Evolutionary conservation across 257 asterid species (phyloP).

Genomic region (Lantana camara): DNA sequence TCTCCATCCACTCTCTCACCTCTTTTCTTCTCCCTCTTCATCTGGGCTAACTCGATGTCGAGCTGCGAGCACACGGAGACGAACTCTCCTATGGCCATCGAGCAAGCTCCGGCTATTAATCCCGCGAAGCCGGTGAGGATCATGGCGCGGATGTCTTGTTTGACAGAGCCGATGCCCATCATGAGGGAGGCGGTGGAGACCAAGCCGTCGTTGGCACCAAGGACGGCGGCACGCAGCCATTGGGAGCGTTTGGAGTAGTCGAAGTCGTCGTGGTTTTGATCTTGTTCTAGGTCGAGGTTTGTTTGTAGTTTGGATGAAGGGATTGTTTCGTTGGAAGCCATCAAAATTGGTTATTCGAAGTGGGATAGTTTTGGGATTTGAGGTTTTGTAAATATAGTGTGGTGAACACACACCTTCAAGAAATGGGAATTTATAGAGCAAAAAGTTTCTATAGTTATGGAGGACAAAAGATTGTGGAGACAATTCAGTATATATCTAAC

Average conservation of each 20-base stretch:
- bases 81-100: conserved; percentile 60
- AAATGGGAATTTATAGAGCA: conserved; percentile 33
- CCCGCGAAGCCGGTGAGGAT: conserved; percentile 59
- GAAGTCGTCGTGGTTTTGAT: conserved; percentile 28
- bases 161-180: conserved; percentile 57
- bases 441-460: too few species aligned
- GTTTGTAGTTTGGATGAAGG: conserved; percentile 18
- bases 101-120: conserved; percentile 54
- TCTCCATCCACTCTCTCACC: neutral
- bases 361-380: neutral
- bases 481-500: too few species aligned
- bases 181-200: conserved; percentile 57
- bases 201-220: conserved; percentile 58
- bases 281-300: conserved; percentile 26
- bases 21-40: conserved; percentile 32
- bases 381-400: conserved; percentile 30
- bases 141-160: conserved; percentile 51
- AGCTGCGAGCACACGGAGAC: conserved; percentile 57
- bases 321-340: conserved; percentile 35
- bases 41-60: conserved; percentile 50
- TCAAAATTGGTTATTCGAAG: neutral
- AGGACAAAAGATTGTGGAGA: too few species aligned
- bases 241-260: conserved; percentile 56
- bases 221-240: conserved; percentile 58
- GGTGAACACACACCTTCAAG: conserved; percentile 42